phyloP scores from a whole-genome alignment of 1,284 basidiomycete species.

The Ceraceosorus guamensis region DNA sequence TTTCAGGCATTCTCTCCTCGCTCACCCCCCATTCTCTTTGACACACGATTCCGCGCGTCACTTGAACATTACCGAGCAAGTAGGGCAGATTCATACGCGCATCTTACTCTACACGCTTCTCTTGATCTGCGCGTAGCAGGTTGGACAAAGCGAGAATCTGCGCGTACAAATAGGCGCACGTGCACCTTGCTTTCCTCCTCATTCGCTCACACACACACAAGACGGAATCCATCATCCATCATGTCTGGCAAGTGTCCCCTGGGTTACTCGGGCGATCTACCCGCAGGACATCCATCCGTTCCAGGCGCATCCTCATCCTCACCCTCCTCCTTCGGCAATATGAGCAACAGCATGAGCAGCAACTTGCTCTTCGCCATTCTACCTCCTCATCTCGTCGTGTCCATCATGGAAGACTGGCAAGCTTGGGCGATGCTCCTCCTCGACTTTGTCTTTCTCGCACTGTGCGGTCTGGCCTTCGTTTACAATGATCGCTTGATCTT shows the following conservation, averaged over 20 bases:
- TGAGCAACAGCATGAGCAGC: not conserved
- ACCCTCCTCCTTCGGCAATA: not conserved
- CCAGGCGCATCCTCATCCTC: not conserved
- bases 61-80: too few species aligned
- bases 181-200: too few species aligned
- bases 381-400: not conserved
- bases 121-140: too few species aligned
- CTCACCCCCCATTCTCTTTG: too few species aligned
- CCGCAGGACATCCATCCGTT: not conserved
- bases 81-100: too few species aligned
- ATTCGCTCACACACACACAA: too few species aligned
- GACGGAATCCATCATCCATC: not conserved
- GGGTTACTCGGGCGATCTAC: not conserved
- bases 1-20: too few species aligned
- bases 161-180: too few species aligned
- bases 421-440: not conserved
- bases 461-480: not conserved
- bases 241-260: not conserved
- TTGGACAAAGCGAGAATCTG: too few species aligned
- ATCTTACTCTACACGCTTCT: too few species aligned
- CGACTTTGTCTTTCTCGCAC: not conserved
- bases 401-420: not conserved
- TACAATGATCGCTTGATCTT: constrained; percentile 5
- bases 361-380: not conserved
- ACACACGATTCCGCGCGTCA: too few species aligned